phyloP scores from a whole-genome alignment of 495 filamentous ascomycete species.

The Penicillium macrosclerotiorum region DNA sequence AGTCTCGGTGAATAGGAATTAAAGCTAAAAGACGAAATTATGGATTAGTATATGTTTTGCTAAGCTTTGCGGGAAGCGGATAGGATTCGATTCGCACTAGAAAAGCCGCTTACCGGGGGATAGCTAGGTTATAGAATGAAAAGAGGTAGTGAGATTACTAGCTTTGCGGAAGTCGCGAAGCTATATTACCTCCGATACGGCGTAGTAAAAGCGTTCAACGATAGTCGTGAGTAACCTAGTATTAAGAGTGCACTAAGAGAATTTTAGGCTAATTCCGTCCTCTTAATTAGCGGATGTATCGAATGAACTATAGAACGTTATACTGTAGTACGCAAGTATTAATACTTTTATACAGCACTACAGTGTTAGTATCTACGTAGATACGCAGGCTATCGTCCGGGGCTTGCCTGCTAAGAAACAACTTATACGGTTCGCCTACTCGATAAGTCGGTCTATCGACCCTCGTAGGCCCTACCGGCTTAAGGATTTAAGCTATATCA shows the following conservation, averaged over 20 bases:
- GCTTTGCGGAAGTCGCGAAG: conserved; percentile 25
- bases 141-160: conserved; percentile 25
- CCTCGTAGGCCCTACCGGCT: conserved; percentile 25
- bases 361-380: conserved; percentile 30
- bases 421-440: conserved; percentile 31
- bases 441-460: conserved; percentile 37
- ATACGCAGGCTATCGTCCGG: conserved; percentile 32
- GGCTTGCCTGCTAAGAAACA: conserved; percentile 27
- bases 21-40: conserved; percentile 26
- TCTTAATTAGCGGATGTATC: conserved; percentile 29
- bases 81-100: conserved; percentile 28
- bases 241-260: conserved; percentile 1
- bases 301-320: conserved; percentile 40
- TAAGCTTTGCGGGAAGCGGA: conserved; percentile 5
- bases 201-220: conserved; percentile 35
- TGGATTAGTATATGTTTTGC: conserved; percentile 22
- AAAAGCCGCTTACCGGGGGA: conserved; percentile 24
- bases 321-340: conserved; percentile 35
- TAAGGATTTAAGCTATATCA: conserved; percentile 19
- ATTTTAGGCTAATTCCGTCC: conserved; percentile 11
- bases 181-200: conserved; percentile 36
- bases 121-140: conserved; percentile 29
- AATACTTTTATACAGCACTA: conserved; percentile 38
- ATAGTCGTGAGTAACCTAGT: conserved; percentile 24
- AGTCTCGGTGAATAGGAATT: conserved; percentile 29